phyloP scores from a whole-genome alignment of 2,329 filamentous ascomycete genomes.

The Talaromyces pinophilus region DNA sequence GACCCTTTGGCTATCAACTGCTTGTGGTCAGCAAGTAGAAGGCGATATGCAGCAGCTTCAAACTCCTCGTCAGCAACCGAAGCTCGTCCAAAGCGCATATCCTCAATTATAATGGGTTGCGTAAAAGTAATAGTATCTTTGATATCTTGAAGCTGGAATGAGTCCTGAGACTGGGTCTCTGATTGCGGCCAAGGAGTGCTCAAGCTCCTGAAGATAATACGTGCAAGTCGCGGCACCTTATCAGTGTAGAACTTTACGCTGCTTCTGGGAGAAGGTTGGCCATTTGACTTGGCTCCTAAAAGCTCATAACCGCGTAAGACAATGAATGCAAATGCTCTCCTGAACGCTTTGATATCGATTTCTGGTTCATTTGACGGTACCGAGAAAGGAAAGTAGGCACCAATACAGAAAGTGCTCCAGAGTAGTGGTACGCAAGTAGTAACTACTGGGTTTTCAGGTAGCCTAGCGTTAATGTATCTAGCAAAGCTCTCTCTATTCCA shows the following conservation, averaged over 20 bases:
- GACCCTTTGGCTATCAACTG: neutral
- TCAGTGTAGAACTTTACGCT: neutral
- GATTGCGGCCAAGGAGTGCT: conserved; percentile 3
- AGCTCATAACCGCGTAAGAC: conserved; percentile 5
- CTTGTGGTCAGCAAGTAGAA: conserved; percentile 12
- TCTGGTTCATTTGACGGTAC: conserved; percentile 1
- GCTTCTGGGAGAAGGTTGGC: neutral
- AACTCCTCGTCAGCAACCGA: neutral
- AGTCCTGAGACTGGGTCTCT: conserved; percentile 5
- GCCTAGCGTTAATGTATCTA: conserved; percentile 9
- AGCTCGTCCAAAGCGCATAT: neutral
- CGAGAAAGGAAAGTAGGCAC: conserved; percentile 10
- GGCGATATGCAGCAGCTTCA: conserved; percentile 3
- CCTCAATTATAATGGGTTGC: neutral
- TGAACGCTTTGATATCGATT: conserved; percentile 5
- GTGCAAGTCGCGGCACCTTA: neutral
- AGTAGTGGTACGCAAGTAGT: conserved; percentile 4
- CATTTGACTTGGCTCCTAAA: conserved; percentile 5
- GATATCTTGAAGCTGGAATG: conserved; percentile 12
- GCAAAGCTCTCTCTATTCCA: conserved; percentile 7
- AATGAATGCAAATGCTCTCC: conserved; percentile 7
- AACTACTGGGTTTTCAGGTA: conserved; percentile 3
- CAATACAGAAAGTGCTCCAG: conserved; percentile 1
- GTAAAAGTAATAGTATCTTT: conserved; percentile 5
- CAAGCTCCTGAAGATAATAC: conserved; percentile 10